Evolutionary conservation across 768 basidiomycete genomes (phyloP).

Genomic region (Phlebiopsis flavidoalba): DNA sequence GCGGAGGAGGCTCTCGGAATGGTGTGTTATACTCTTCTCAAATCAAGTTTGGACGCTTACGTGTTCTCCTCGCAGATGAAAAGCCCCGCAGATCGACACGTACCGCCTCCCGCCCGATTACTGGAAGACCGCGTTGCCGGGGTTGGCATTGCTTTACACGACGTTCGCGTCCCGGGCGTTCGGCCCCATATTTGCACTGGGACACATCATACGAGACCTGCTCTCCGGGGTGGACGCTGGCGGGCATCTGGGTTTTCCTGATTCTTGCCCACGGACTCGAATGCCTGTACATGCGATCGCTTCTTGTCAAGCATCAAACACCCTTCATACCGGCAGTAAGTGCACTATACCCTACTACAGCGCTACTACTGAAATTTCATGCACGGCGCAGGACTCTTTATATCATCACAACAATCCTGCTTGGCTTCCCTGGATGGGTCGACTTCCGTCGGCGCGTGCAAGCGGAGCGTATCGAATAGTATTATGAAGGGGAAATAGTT

Average conservation of each 20-base stretch:
- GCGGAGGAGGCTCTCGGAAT: conserved; percentile 79
- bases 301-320: conserved; percentile 51
- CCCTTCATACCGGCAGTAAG: conserved; percentile 35
- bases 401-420: conserved; percentile 40
- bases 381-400: conserved; percentile 44
- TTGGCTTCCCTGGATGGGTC: conserved; percentile 51
- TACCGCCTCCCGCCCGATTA: conserved; percentile 42
- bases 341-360: not conserved
- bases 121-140: conserved; percentile 21
- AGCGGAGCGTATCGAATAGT: conserved; percentile 65
- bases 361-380: not conserved
- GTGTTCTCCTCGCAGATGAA: conserved; percentile 38
- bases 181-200: conserved; percentile 16
- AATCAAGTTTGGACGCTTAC: not conserved
- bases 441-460: conserved; percentile 59
- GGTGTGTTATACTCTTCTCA: conserved; percentile 33
- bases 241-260: conserved; percentile 29
- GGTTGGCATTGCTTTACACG: conserved; percentile 30
- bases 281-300: conserved; percentile 37
- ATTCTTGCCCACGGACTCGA: conserved; percentile 41
- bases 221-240: conserved; percentile 21
- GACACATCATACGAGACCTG: conserved; percentile 9
- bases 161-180: conserved; percentile 21
- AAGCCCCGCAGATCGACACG: conserved; percentile 53
- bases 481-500: conserved; percentile 62